Conservation (phyloP, 768 basidiomycete genomes). For the Boletus sp. region DNA sequence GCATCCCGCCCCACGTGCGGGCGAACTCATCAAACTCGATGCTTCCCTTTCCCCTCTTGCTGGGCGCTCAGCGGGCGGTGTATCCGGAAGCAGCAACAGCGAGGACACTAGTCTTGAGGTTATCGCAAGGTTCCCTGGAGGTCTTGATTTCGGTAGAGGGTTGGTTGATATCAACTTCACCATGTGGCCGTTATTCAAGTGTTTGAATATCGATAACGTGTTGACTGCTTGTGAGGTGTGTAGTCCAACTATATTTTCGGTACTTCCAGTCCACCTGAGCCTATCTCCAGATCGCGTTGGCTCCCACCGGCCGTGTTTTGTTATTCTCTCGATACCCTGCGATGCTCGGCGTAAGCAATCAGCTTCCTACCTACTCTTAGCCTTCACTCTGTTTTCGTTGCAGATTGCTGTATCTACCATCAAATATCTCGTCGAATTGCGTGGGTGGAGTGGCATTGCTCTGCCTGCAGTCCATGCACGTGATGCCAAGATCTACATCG, state of each 20-base stretch:
- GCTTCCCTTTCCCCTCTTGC: conserved; percentile 59
- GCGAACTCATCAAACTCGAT: conserved; percentile 82
- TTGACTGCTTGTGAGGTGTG: conserved; percentile 85
- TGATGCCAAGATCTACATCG: conserved; percentile 89
- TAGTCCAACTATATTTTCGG: background rate
- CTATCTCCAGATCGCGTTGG: conserved; percentile 64
- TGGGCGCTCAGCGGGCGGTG: conserved; percentile 44
- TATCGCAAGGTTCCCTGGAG: conserved; percentile 88
- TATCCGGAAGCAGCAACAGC: conserved; percentile 16
- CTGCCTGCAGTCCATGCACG: conserved; percentile 80
- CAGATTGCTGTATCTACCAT: conserved; percentile 87
- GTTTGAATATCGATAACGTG: conserved; percentile 89
- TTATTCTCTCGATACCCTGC: conserved; percentile 89
- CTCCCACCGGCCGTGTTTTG: conserved; percentile 81
- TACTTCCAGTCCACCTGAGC: background rate
- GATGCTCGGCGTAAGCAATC: conserved; percentile 71
- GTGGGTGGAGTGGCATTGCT: conserved; percentile 90
- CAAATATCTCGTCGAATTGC: conserved; percentile 87
- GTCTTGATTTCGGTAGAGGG: conserved; percentile 87
- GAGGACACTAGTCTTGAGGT: conserved; percentile 66
- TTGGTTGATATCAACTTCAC: conserved; percentile 93
- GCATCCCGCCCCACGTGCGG: conserved; percentile 82
- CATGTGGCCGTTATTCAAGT: conserved; percentile 96
- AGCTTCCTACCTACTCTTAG: background rate
- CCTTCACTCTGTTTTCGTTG: conserved; percentile 3